phyloP scores from a whole-genome alignment of 1,284 basidiomycete genomes.

The Heimioporus retisporus region DNA sequence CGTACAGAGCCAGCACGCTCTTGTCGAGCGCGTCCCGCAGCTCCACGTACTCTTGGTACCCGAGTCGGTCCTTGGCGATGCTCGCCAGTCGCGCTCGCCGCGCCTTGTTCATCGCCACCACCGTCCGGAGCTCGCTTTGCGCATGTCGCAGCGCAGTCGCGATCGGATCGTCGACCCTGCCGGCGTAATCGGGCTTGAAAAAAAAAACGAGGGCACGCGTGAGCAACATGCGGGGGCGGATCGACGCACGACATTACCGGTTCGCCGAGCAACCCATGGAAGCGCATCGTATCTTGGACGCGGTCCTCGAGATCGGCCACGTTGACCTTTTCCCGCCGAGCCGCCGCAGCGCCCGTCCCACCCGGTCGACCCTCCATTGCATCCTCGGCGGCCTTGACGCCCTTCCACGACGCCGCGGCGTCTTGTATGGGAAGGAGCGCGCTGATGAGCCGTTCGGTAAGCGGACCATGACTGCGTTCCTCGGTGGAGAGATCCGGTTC shows the following conservation, averaged over 20 bases:
- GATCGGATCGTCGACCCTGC: conserved; percentile 93
- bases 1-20: conserved; percentile 76
- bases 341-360: conserved; percentile 77
- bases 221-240: no score
- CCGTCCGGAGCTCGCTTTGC: conserved; percentile 83
- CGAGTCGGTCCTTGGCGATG: conserved; percentile 90
- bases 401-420: conserved; percentile 69
- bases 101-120: conserved; percentile 85
- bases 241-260: conserved; percentile 50
- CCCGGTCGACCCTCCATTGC: conserved; percentile 86
- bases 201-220: no score
- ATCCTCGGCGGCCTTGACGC: conserved; percentile 82
- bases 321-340: conserved; percentile 76
- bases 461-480: conserved; percentile 80
- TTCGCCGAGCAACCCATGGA: conserved; percentile 70
- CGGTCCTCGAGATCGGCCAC: conserved; percentile 77
- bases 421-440: conserved; percentile 79
- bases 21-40: conserved; percentile 86
- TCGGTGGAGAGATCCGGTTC: conserved; percentile 74
- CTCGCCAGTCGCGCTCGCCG: conserved; percentile 80
- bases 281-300: conserved; percentile 77
- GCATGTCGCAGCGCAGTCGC: conserved; percentile 91
- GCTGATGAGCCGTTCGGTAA: conserved; percentile 85
- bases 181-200: conserved; percentile 77
- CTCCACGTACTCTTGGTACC: conserved; percentile 90